Evolutionary conservation across 2,329 filamentous ascomycete genomes (phyloP), one percentile per base, ranked within the genome.

Genomic region (Colletotrichum sansevieriae): DNA sequence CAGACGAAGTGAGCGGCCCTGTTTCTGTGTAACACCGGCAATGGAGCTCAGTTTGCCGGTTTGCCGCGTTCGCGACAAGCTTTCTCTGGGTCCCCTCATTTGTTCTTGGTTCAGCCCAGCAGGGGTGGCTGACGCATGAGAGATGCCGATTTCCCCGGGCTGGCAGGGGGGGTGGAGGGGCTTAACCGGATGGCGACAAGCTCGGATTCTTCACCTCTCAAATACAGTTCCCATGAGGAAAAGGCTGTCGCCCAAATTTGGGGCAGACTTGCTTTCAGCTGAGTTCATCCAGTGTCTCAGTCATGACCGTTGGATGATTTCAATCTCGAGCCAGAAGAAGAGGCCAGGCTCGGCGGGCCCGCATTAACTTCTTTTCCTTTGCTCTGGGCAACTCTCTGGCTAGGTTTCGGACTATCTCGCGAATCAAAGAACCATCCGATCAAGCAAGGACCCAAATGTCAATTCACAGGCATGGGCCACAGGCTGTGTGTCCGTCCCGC

Each of bases 11-110:
- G 29, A 29, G 49, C 1, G 0, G 29, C n/a, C 3, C 33, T 46
- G 20, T 61, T 51, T 47, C 20, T 41, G 41, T 47, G 47, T 55
- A 55, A 61, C 56, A 41, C 29, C 12, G 41, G 9, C 46, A 58
- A 58, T 68, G 65, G 46, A 54, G 65, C 61, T 58, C 46, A 65
- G 37, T 25, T 29, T 68, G 65, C 62, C 65, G 65, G 47, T 51
- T 68, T 60, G 54, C 65, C 65, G 65, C 33, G 47, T 20, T 22
- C 35, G 44, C 39, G 41, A 58, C 65, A 65, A 68, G 65, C 65
- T 68, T 68, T 68, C 63, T 64, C n/a, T 20, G 51, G 7, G 29
- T 9, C 29, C 29, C 20, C 29, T 39, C 20, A 9, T 18, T 35
- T 20, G 29, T 29, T 46, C 39, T 49, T 33, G 20, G 13, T 59